A percentile compares a stretch with the other conserved stretches of the same genome.
Evolutionary conservation across 2,329 filamentous ascomycete species (phyloP).

Genomic region (Aspergillus sp.): DNA sequence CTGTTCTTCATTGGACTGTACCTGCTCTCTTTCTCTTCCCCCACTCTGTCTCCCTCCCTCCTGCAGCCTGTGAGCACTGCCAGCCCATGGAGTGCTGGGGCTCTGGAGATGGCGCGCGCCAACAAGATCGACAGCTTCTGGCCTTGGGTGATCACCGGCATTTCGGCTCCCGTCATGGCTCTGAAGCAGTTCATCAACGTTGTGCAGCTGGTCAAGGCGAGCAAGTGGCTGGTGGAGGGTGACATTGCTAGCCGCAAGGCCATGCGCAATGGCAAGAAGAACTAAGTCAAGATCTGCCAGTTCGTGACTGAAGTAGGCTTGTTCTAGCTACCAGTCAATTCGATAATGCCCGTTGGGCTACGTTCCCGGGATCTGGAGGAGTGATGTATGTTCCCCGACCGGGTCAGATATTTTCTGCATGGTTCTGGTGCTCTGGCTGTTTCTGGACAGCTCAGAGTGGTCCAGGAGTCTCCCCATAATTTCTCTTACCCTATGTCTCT

Average conservation of each 20-base stretch:
- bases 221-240: conserved; percentile 89
- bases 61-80: conserved; percentile 73
- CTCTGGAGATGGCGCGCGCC: conserved; percentile 85
- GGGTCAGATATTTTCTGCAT: conserved; percentile 26
- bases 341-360: background rate
- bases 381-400: conserved; percentile 3
- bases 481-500: background rate
- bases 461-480: background rate
- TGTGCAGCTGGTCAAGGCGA: conserved; percentile 90
- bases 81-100: conserved; percentile 87
- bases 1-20: conserved; percentile 98
- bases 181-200: conserved; percentile 94
- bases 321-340: conserved; percentile 10
- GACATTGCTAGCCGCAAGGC: conserved; percentile 68
- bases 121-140: conserved; percentile 84
- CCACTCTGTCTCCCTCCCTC: conserved; percentile 82
- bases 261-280: conserved; percentile 39
- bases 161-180: conserved; percentile 84
- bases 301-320: conserved; percentile 4
- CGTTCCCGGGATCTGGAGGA: background rate
- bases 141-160: conserved; percentile 76
- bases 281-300: conserved; percentile 17
- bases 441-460: conserved; percentile 16
- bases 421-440: conserved; percentile 35
- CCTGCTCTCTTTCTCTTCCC: conserved; percentile 93